Percentiles rank a stretch among this genome's conserved stretches.
These are phyloP conservation scores for Cordyceps fumosorosea DNA, from an alignment of 2,329 filamentous ascomycete genomes.

Conservation along the genomic window DNA sequence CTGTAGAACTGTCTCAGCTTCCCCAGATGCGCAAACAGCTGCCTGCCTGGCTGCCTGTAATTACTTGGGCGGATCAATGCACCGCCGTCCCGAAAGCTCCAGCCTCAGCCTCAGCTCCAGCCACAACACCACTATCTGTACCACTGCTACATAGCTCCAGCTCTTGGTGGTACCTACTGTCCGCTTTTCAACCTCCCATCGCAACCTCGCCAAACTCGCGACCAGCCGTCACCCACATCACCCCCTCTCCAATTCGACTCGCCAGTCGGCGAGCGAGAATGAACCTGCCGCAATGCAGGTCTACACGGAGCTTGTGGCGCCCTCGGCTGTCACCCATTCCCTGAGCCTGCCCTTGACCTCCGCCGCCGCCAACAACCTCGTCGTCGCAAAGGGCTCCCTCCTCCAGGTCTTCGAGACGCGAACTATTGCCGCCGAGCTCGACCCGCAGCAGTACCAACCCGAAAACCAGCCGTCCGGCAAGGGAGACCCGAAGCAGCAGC, in stretches of 20 bases:
- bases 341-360: conserved; percentile 72
- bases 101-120: neutral
- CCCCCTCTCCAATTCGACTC: conserved; percentile 16
- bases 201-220: neutral
- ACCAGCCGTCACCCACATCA: neutral
- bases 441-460: conserved; percentile 33
- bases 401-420: conserved; percentile 83
- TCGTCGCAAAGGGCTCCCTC: conserved; percentile 87
- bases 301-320: conserved; percentile 92
- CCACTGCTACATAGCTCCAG: neutral
- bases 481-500: conserved; percentile 13
- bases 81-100: conserved; percentile 8
- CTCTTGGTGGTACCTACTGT: neutral
- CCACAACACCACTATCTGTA: neutral
- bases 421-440: conserved; percentile 57
- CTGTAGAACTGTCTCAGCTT: neutral
- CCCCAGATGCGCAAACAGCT: neutral
- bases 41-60: neutral
- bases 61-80: conserved; percentile 4
- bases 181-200: neutral
- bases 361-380: conserved; percentile 70
- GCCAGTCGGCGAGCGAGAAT: conserved; percentile 24
- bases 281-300: conserved; percentile 69
- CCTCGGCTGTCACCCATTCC: conserved; percentile 88
- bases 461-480: conserved; percentile 27